Evolutionary conservation across 345 rosid species (phyloP).

Genomic region (Eucalyptus tenuipes): DNA sequence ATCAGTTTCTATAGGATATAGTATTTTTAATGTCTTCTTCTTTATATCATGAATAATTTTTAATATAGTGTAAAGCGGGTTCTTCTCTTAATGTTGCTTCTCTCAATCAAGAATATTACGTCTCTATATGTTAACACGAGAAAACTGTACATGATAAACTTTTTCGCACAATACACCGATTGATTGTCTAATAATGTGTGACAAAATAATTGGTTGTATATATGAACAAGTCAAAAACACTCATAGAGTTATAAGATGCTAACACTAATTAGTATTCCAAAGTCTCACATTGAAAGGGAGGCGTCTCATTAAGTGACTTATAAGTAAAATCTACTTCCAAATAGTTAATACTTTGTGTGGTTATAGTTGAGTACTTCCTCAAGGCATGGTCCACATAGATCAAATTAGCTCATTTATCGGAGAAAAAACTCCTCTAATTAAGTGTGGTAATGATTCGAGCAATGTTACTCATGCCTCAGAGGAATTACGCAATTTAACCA

Average conservation of each 20-base stretch:
- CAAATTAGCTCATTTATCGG: background rate
- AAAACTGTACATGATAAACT: background rate
- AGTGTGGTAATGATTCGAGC: background rate
- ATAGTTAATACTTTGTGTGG: background rate
- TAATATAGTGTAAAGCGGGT: background rate
- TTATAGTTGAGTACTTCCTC: background rate
- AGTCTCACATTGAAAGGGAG: background rate
- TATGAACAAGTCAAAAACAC: background rate
- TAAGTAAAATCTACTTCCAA: background rate
- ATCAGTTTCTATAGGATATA: background rate
- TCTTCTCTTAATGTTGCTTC: background rate
- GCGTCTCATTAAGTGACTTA: background rate
- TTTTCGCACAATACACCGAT: fast-evolving
- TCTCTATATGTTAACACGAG: background rate
- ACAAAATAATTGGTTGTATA: background rate
- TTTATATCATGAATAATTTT: background rate
- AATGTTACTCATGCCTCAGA: background rate
- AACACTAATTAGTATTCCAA: background rate
- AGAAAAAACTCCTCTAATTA: background rate
- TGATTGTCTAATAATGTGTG: background rate
- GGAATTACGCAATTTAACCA: background rate
- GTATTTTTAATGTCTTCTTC: background rate
- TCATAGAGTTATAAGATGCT: background rate
- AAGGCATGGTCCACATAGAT: background rate
- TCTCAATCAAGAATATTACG: background rate